Conservation (phyloP, 2,329 filamentous ascomycete genomes). For the Aspergillus pseudotamarii region DNA sequence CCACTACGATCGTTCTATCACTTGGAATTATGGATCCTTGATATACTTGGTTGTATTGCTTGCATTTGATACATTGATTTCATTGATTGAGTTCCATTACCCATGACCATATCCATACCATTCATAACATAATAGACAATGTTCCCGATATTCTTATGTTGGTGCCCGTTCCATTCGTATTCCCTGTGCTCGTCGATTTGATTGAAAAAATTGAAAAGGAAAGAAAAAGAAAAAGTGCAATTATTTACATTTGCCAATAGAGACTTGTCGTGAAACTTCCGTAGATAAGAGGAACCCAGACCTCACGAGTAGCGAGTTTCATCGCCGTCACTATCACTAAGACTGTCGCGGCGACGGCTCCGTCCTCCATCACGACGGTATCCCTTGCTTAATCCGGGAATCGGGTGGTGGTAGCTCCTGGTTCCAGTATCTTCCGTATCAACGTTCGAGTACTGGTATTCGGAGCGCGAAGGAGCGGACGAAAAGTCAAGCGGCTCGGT, state of each 20-base stretch:
- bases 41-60: background rate
- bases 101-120: slow-evolving; percentile 1
- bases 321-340: slow-evolving; percentile 57
- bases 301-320: slow-evolving; percentile 34
- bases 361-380: slow-evolving; percentile 41
- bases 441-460: slow-evolving; percentile 46
- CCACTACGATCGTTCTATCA: background rate
- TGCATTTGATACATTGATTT: background rate
- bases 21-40: background rate
- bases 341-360: slow-evolving; percentile 53
- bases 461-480: slow-evolving; percentile 38
- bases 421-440: slow-evolving; percentile 51
- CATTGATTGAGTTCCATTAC: slow-evolving; percentile 3
- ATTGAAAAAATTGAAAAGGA: background rate
- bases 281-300: background rate
- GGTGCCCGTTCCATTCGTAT: background rate
- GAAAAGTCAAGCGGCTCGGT: slow-evolving; percentile 49
- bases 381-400: slow-evolving; percentile 55
- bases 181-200: background rate
- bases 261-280: background rate
- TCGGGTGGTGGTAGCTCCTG: slow-evolving; percentile 60
- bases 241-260: slow-evolving; percentile 8
- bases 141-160: background rate
- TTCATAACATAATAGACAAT: background rate
- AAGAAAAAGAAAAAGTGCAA: background rate